Base-by-base conservation (phyloP, 176 grass and related monocot species). In the Aegilops tauschii region DNA sequence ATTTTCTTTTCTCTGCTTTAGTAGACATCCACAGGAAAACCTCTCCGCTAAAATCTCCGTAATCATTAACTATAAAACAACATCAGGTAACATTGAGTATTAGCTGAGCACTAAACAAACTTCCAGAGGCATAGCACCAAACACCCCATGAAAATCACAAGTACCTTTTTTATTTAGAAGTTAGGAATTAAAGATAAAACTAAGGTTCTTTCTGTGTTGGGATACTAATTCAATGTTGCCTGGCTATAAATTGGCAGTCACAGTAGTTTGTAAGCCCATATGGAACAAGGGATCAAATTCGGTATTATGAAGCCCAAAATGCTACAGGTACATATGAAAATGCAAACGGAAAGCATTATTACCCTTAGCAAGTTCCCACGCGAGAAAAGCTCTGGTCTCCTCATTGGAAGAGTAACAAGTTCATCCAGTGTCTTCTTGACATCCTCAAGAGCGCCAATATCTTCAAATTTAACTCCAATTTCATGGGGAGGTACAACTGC, bases 381-480 rank as follows among this genome's bases (percentile, higher is more conserved):
- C 3, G 90, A 91, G 88, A 99, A 99, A 76, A 99, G 97, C 85
- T 99, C 94, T 28, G 97, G 97, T 52, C 97, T 92, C 86, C 92
- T 92, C 97, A 99, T 99, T 87, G 97, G 97, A 66, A 99, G 89
- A 23, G 90, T 91, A 69, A 99, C 97, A 83, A 99, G 92, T 66
- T 99, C 97, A 88, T 96, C 92, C 27, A 99, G 72, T 78, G 97
- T 96, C 79, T 84, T 93, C 89, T 99, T 99, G 44, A 96, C 92
- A 86, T 94, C 92, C 82, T 96, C 97, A 17, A 99, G 93, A 73
- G 97, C 97, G 65, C 97, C 97, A 80, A 99, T 91, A 88, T 99
- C 92, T 78, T 94, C 94, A 84, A 96, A 98, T 79, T 93, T 98
- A 39, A 96, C 94, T 76, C 97, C 97, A 87, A 87, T 91, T 91